Conservation (phyloP, 305 asterid species). For the Fraxinus latifolia region DNA sequence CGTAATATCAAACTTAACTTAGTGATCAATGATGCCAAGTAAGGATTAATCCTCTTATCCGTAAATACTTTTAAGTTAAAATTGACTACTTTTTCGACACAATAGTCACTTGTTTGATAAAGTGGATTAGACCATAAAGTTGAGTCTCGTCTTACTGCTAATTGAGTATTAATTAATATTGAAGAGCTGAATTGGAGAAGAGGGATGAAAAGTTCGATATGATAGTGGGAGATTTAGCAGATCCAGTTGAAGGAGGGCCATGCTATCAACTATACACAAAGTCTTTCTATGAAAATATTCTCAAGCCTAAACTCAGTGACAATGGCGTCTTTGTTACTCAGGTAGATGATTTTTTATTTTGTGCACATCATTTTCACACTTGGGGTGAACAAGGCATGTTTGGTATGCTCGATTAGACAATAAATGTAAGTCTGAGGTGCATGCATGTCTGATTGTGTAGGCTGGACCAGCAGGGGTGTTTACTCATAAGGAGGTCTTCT, state of each 20-base stretch:
- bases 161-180: neutral
- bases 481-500: conserved; percentile 88
- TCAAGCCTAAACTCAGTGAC: conserved; percentile 74
- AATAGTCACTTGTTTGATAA: neutral
- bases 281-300: conserved; percentile 71
- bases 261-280: conserved; percentile 90
- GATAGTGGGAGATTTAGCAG: conserved; percentile 93
- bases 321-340: conserved; percentile 93
- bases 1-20: conserved; percentile 67
- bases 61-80: neutral
- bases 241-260: conserved; percentile 99
- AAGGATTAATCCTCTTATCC: conserved; percentile 8
- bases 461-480: conserved; percentile 98
- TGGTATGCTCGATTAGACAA: neutral
- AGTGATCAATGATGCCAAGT: conserved; percentile 93
- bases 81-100: neutral
- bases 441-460: conserved; percentile 24
- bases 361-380: neutral
- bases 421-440: neutral
- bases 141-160: neutral
- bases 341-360: conserved; percentile 33
- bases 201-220: conserved; percentile 76
- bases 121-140: neutral
- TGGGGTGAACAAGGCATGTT: neutral
- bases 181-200: conserved; percentile 70